Conservation (phyloP, 2,329 filamentous ascomycete genomes). For the Sporothrix pallida region DNA sequence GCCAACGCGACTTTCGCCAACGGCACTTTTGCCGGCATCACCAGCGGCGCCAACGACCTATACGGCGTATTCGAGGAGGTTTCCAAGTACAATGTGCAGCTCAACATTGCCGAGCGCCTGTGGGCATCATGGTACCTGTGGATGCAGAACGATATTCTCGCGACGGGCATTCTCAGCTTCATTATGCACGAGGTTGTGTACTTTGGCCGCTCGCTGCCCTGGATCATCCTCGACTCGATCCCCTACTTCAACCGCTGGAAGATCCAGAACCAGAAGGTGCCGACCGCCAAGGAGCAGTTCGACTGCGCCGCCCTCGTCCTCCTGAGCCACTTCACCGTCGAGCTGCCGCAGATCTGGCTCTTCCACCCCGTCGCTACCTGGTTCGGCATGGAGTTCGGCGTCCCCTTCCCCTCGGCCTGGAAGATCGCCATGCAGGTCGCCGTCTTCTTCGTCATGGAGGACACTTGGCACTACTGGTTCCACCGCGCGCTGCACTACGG, state of each 20-base stretch:
- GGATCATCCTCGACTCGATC: slow-evolving; percentile 88
- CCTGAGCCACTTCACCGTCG: slow-evolving; percentile 94
- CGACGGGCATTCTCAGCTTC: slow-evolving; percentile 97
- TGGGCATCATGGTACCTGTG: slow-evolving; percentile 98
- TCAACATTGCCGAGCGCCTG: slow-evolving; percentile 84
- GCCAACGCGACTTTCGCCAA: slow-evolving; percentile 35
- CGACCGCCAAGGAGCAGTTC: slow-evolving; percentile 92
- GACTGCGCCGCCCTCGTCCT: slow-evolving; percentile 92
- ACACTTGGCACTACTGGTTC: slow-evolving; percentile 98
- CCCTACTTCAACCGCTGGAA: slow-evolving; percentile 92
- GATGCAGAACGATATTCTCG: slow-evolving; percentile 97
- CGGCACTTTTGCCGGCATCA: slow-evolving; percentile 31
- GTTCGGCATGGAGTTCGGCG: slow-evolving; percentile 84
- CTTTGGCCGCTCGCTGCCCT: slow-evolving; percentile 89
- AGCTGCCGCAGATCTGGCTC: slow-evolving; percentile 97
- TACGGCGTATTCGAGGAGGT: slow-evolving; percentile 67
- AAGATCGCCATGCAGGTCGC: slow-evolving; percentile 92
- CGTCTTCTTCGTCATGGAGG: slow-evolving; percentile 94
- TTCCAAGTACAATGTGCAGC: slow-evolving; percentile 77
- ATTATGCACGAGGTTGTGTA: slow-evolving; percentile 92
- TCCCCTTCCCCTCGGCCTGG: slow-evolving; percentile 84
- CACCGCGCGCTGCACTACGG: slow-evolving; percentile 94
- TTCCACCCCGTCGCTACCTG: slow-evolving; percentile 97
- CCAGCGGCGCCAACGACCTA: slow-evolving; percentile 54
- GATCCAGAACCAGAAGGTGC: slow-evolving; percentile 89